Conservation (phyloP, 2,329 filamentous ascomycete genomes). For the Akanthomyces muscarius region DNA sequence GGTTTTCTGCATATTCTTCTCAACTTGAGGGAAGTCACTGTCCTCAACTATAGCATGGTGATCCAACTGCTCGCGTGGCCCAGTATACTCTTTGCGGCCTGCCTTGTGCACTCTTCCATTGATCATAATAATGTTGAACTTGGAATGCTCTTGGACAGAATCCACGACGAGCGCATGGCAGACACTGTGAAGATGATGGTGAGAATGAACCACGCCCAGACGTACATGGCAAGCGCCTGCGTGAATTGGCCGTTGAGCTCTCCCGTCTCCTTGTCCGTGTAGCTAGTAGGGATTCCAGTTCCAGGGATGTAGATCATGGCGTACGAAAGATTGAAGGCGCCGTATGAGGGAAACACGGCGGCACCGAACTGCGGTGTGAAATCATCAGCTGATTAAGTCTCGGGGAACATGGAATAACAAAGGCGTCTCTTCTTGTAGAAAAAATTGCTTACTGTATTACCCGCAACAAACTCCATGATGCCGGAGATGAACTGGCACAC, state of each 20-base stretch:
- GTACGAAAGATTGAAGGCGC: neutral
- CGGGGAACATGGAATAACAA: too few species aligned
- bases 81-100: too few species aligned
- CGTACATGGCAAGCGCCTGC: neutral
- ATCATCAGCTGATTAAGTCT: neutral
- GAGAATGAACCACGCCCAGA: neutral
- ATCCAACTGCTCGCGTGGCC: too few species aligned
- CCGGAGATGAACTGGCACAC: too few species aligned
- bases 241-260: neutral
- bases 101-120: too few species aligned
- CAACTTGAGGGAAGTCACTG: too few species aligned
- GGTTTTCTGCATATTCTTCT: too few species aligned
- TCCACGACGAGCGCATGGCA: neutral
- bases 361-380: neutral
- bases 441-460: neutral
- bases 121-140: too few species aligned
- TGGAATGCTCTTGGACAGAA: slow-evolving; percentile 32
- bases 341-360: neutral
- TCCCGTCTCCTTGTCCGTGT: neutral
- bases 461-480: neutral
- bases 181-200: neutral
- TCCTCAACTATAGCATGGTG: too few species aligned
- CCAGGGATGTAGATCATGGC: neutral
- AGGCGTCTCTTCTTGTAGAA: too few species aligned
- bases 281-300: neutral